Base-by-base conservation (phyloP, 2,329 filamentous ascomycete species). In the Aspergillus sp. region DNA sequence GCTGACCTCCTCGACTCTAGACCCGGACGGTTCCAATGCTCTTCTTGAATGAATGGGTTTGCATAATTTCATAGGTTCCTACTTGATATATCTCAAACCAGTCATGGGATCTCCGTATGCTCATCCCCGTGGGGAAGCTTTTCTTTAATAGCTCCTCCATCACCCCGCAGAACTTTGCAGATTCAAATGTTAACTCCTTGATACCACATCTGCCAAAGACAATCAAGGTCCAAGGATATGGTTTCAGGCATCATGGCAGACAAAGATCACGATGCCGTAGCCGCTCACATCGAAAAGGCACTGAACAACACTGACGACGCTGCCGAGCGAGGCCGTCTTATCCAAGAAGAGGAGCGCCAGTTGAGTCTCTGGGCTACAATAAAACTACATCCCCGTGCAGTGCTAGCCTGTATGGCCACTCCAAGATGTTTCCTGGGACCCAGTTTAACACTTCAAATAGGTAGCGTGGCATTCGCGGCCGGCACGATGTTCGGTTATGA, bases 401-500 rank as follows among this genome's bases (percentile, higher is more conserved):
- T 54, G 7, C 15, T 47, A 15, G 44, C 44, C 20, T 54, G 51
- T 54, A 47, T 8, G 42, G 40, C 7, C 19, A 17, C 9, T 30
- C n/a, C 49, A 5, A 12, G 9, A 12, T 44, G 15, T 20, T 6
- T 46, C 11, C 11, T 5, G 27, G 5, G 33, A 2, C 27, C 13
- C 7, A 27, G 2, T 4, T 24, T n/a, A 24, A 39, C 20, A 12
- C 27, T 8, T 39, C 5, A 8, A 12, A 46, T 20, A 54, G 42
- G 41, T 11, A 54, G 42, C 19, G 51, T 54, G 40, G 51, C 51
- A 30, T 54, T 54, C 22, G 19, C 42, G 7, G 51, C 44, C 13
- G 51, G 51, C 20, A 19, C 22, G 5, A 54, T 54, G 51, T 47
- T 54, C 15, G 51, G 51, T 24, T 54, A 54, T 34, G 51, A 54